Conservation (phyloP, 371 early-diverging fungal species). For the Apophysomyces trapeziformis region DNA sequence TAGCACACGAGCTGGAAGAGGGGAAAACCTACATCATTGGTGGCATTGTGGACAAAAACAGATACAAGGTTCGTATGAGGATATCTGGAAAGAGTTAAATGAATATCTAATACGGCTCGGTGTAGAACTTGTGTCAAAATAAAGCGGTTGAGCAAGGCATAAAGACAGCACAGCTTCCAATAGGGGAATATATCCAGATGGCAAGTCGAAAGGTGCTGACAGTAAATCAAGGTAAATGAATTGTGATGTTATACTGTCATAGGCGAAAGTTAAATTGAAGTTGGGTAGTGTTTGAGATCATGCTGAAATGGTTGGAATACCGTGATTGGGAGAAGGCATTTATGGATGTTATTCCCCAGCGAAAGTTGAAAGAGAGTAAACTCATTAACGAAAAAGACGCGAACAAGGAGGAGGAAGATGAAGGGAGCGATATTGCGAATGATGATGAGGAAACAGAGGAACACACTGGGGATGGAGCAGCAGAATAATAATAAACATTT, state of each 20-base stretch:
- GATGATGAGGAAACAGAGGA: constrained; percentile 24
- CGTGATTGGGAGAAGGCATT: constrained; percentile 85
- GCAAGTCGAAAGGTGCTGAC: constrained; percentile 85
- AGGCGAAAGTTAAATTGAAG: not conserved
- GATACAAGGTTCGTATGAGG: constrained; percentile 64
- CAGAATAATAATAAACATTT: constrained; percentile 17
- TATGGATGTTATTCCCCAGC: constrained; percentile 81
- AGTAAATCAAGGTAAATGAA: constrained; percentile 82
- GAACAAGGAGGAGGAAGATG: constrained; percentile 20
- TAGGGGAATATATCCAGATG: constrained; percentile 81
- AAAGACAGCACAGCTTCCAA: constrained; percentile 83
- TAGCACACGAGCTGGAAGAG: constrained; percentile 68
- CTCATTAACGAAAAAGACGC: constrained; percentile 34
- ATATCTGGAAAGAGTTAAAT: not conserved
- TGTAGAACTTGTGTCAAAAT: constrained; percentile 71
- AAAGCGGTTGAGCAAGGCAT: constrained; percentile 81
- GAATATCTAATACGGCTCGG: not conserved
- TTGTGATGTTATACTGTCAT: not conserved
- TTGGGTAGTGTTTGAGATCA: constrained; percentile 76
- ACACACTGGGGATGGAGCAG: constrained; percentile 13
- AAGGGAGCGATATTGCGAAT: constrained; percentile 20
- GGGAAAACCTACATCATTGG: constrained; percentile 87
- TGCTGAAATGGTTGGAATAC: constrained; percentile 71
- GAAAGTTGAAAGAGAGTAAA: constrained; percentile 71
- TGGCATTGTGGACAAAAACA: constrained; percentile 94